Percentiles rank a stretch among this genome's conserved stretches.
Conservation (phyloP, 176 grass and related monocot genomes). For the Lolium perenne region DNA sequence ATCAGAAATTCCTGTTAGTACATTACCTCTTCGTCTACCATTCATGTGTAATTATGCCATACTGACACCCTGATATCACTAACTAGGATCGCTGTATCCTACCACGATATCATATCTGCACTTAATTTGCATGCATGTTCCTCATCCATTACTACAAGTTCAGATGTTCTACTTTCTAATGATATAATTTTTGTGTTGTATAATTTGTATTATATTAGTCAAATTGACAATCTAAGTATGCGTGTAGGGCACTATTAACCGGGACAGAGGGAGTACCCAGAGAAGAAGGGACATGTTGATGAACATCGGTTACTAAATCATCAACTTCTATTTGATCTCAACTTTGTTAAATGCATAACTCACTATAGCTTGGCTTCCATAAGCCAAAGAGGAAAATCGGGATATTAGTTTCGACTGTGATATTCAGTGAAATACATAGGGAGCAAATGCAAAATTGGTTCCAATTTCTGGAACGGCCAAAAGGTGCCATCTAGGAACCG, state of each 20-base stretch:
- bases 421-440: not conserved
- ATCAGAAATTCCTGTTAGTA: not conserved
- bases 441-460: not conserved
- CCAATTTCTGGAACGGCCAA: not conserved
- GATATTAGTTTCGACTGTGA: not conserved
- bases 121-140: not conserved
- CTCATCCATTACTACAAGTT: not conserved
- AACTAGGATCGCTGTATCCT: not conserved
- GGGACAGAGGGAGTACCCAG: too few relatives aligned
- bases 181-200: too few relatives aligned
- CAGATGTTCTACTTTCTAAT: too few relatives aligned
- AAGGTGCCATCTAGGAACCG: not conserved
- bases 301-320: constrained; percentile 3
- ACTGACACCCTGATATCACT: not conserved
- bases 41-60: not conserved
- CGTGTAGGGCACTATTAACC: too few relatives aligned
- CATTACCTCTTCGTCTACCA: not conserved
- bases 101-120: not conserved
- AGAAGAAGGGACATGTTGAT: constrained; percentile 9
- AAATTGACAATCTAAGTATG: too few relatives aligned
- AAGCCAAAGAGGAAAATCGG: not conserved
- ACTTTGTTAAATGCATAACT: not conserved
- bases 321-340: constrained; percentile 2
- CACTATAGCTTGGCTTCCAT: not conserved
- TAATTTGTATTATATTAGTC: too few relatives aligned